Conservation (phyloP, 176 grass and related monocot genomes). For the Sorghum bicolor region DNA sequence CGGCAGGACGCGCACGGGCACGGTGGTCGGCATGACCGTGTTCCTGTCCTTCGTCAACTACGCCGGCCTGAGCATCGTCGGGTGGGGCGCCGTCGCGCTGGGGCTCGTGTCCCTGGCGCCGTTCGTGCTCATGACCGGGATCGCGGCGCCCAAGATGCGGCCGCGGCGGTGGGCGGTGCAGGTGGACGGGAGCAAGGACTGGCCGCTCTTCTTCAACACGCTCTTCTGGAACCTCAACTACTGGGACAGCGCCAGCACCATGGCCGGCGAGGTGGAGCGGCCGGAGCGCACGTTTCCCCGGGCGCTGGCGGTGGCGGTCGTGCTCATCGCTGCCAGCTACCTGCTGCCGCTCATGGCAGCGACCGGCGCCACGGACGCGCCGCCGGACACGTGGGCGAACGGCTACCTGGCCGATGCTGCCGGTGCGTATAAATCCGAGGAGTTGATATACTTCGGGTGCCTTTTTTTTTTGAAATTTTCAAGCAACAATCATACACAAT, state of each 20-base stretch:
- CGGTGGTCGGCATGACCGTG: constrained; percentile 35
- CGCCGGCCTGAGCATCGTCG: constrained; percentile 39
- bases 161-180: constrained; percentile 33
- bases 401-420: constrained; percentile 43
- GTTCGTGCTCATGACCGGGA: constrained; percentile 40
- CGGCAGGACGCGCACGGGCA: neutral
- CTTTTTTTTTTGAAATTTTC: neutral
- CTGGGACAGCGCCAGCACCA: constrained; percentile 53
- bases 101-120: constrained; percentile 37
- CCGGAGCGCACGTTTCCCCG: constrained; percentile 42
- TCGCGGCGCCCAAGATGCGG: constrained; percentile 22
- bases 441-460: neutral
- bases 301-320: constrained; percentile 27
- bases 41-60: constrained; percentile 40
- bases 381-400: constrained; percentile 40
- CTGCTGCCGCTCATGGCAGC: constrained; percentile 40
- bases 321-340: constrained; percentile 38
- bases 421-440: neutral
- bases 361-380: constrained; percentile 31
- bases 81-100: constrained; percentile 45
- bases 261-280: constrained; percentile 51
- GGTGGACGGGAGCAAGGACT: constrained; percentile 23
- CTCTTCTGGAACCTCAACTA: constrained; percentile 67
- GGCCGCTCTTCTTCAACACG: constrained; percentile 54
- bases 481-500: too few species aligned